Percentiles rank a stretch among this genome's conserved stretches.
Evolutionary conservation across 2,329 filamentous ascomycete genomes (phyloP).

Genomic region (Fusarium veterinarium): DNA sequence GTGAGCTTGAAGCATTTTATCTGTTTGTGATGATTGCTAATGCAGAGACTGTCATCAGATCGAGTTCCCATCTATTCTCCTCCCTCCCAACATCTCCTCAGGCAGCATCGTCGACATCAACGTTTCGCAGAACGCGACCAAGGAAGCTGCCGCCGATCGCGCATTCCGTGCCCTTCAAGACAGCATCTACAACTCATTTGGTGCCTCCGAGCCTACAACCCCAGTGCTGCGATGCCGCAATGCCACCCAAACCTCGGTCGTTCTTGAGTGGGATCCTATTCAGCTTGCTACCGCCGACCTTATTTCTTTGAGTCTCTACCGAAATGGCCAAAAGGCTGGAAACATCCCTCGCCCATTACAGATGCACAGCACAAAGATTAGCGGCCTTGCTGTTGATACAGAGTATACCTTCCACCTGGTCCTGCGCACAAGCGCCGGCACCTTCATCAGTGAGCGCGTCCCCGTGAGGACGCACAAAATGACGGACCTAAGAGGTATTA

Average conservation of each 20-base stretch:
- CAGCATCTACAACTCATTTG: slow-evolving; percentile 88
- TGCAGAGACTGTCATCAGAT: slow-evolving; percentile 69
- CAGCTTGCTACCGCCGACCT: slow-evolving; percentile 92
- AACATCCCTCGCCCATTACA: slow-evolving; percentile 89
- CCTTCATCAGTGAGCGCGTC: slow-evolving; percentile 84
- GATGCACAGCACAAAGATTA: slow-evolving; percentile 96
- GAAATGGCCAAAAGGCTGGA: slow-evolving; percentile 96
- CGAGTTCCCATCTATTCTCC: slow-evolving; percentile 96
- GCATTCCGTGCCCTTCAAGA: slow-evolving; percentile 89
- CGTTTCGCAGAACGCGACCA: slow-evolving; percentile 84
- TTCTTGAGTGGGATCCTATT: slow-evolving; percentile 98
- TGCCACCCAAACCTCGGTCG: slow-evolving; percentile 97
- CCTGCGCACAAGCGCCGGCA: slow-evolving; percentile 89
- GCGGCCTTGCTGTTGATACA: slow-evolving; percentile 93
- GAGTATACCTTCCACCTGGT: slow-evolving; percentile 96
- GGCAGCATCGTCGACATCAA: slow-evolving; percentile 98
- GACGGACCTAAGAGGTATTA: slow-evolving; percentile 96
- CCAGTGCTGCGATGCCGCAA: slow-evolving; percentile 92
- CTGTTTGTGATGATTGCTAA: slow-evolving; percentile 30
- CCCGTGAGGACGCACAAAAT: slow-evolving; percentile 95
- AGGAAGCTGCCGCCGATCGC: slow-evolving; percentile 79
- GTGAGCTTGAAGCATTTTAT: slow-evolving; percentile 64
- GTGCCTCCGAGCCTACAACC: slow-evolving; percentile 78
- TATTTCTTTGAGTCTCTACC: slow-evolving; percentile 88
- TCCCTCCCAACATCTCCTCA: slow-evolving; percentile 93